Evolutionary conservation across 2,329 filamentous ascomycete species (phyloP), one percentile per base, ranked within the genome.

Genomic region (Ceratocystis colombiana): DNA sequence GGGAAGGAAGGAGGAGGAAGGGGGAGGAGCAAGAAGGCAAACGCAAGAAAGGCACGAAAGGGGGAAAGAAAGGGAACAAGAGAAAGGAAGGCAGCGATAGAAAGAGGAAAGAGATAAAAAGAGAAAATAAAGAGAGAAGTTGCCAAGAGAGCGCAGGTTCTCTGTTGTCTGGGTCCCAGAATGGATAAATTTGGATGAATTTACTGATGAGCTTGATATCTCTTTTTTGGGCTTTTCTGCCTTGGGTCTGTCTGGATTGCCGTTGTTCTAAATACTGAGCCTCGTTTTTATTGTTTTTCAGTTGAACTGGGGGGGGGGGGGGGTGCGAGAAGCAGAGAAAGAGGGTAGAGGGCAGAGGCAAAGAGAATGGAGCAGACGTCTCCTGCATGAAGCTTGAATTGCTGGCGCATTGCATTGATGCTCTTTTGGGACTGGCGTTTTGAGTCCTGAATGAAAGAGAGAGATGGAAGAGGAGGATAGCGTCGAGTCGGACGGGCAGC

Each of bases 361-460:
- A 15, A 4, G 37, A 41, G 37, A 5, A 15, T 15, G 37, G 55
- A 20, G 55, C 22, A 53, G 22, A 53, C 22, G 2, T 63, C 61
- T 50, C 61, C 45, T 63, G 25, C 44, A 33, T 63, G 17, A 30
- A 37, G 55, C n/a, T 37, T 59, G 55, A 59, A 37, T 59, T 30
- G 55, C 12, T 33, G 33, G 28, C 33, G 55, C 55, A 59, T 22
- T 50, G 46, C 46, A 50, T 59, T 53, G 10, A 12, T 10, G 48
- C 48, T 25, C 25, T 53, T 37, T 37, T 59, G 12, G 28, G 12
- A 3, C 28, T 59, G 25, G 55, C 25, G 55, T 37, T 17, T 59
- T 59, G 55, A 8, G 17, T 59, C 53, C 28, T 25, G 7, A 8
- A 59, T 7, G 46, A 20, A n/a, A n/a, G 28, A 28, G 50, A 25